Conservation (phyloP, 2,329 filamentous ascomycete genomes). For the Byssothecium circinans region DNA sequence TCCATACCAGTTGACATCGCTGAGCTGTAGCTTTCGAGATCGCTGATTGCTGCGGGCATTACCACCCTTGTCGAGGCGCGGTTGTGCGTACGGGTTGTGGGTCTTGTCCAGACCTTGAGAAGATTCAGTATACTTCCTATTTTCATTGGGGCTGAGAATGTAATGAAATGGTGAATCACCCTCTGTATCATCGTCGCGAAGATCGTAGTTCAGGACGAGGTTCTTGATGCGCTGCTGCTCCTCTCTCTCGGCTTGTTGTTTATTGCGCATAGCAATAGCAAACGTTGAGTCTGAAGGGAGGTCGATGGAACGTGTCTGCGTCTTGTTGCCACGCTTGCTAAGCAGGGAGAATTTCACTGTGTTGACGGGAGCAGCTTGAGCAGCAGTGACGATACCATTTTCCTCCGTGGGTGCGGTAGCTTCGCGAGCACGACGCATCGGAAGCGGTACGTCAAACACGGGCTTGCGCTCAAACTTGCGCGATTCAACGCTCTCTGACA, state of each 20-base stretch:
- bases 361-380: constrained; percentile 39
- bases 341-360: constrained; percentile 98
- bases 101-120: constrained; percentile 45
- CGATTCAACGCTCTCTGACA: constrained; percentile 94
- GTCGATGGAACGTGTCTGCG: constrained; percentile 92
- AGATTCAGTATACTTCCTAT: constrained; percentile 51
- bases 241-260: constrained; percentile 91
- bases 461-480: constrained; percentile 94
- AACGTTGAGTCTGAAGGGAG: constrained; percentile 90
- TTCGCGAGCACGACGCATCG: constrained; percentile 75
- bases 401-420: constrained; percentile 45
- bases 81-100: constrained; percentile 48
- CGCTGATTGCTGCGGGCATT: constrained; percentile 75
- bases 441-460: constrained; percentile 95
- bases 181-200: constrained; percentile 75
- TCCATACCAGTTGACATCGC: constrained; percentile 94
- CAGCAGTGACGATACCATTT: constrained; percentile 43
- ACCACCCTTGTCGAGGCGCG: constrained; percentile 58
- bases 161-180: constrained; percentile 61
- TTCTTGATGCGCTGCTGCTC: constrained; percentile 99
- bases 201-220: constrained; percentile 92
- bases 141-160: constrained; percentile 48
- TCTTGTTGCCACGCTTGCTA: constrained; percentile 93
- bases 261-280: constrained; percentile 91
- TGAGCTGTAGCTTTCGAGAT: constrained; percentile 86